Conservation (phyloP, 2,329 filamentous ascomycete species). For the Pyrenophora teres region DNA sequence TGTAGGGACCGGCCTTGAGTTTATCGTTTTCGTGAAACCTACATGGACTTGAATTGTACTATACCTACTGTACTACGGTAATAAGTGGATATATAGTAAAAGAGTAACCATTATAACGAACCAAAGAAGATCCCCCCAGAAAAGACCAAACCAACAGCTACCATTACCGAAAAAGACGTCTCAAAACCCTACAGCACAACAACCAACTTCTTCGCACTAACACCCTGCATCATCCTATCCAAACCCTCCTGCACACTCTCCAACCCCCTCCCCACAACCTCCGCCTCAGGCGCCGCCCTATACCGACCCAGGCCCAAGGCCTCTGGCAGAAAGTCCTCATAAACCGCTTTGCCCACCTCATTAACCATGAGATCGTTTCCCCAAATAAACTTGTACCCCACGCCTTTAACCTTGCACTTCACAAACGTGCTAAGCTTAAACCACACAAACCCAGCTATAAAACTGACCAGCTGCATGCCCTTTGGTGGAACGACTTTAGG, state of each 20-base stretch:
- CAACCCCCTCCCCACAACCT: slow-evolving; percentile 24
- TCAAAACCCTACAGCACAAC: not conserved
- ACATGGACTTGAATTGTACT: too few species aligned
- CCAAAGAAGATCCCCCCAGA: too few species aligned
- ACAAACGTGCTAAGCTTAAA: not conserved
- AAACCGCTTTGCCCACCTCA: slow-evolving; percentile 2
- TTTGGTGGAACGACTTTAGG: not conserved
- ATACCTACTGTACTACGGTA: too few species aligned
- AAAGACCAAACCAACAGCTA: too few species aligned
- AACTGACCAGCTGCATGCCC: not conserved
- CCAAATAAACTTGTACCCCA: not conserved
- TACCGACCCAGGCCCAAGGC: slow-evolving; percentile 16
- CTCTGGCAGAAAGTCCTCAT: slow-evolving; percentile 15
- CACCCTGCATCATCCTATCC: slow-evolving; percentile 6
- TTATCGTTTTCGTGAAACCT: too few species aligned
- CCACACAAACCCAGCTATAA: not conserved
- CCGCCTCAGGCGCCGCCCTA: slow-evolving; percentile 16
- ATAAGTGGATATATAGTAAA: too few species aligned
- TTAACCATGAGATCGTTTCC: not conserved
- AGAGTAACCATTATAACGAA: too few species aligned
- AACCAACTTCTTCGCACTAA: slow-evolving; percentile 2
- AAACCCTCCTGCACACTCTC: slow-evolving; percentile 27
- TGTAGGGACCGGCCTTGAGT: too few species aligned
- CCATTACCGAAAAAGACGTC: too few species aligned
- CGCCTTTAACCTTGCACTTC: not conserved